Evolutionary conservation across 2,329 filamentous ascomycete species (phyloP).

Genomic region (Colletotrichum sp.): DNA sequence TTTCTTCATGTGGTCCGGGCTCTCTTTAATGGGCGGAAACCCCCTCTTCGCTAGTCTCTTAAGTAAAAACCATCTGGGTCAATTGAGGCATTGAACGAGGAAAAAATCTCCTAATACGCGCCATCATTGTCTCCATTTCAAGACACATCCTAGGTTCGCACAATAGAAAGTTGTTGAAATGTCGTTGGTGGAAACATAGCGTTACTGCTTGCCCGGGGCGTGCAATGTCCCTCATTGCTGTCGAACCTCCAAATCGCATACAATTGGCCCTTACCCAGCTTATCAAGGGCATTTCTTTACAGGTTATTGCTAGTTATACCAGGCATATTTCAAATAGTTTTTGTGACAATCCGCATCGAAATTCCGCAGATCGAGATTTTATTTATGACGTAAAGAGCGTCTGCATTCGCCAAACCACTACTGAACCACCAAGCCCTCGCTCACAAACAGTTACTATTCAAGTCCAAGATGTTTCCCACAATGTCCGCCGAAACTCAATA

Average conservation of each 20-base stretch:
- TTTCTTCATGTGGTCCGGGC: not conserved
- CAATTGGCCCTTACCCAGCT: not conserved
- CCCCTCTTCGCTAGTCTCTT: too few relatives aligned
- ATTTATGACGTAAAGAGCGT: not conserved
- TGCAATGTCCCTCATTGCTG: not conserved
- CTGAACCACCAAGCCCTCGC: not conserved
- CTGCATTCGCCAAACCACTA: not conserved
- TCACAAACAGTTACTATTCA: not conserved
- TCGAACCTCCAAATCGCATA: not conserved
- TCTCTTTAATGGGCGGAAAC: too few relatives aligned
- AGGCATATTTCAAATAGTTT: not conserved
- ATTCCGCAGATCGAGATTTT: not conserved
- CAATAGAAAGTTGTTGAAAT: not conserved
- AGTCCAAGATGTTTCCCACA: not conserved
- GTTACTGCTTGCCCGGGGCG: not conserved
- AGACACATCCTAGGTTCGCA: not conserved
- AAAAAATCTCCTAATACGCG: too few relatives aligned
- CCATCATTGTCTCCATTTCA: not conserved
- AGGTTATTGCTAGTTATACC: not conserved
- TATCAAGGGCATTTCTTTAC: not conserved
- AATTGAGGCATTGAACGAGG: too few relatives aligned
- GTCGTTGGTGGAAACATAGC: not conserved
- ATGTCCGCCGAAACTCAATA: not conserved
- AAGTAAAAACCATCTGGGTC: too few relatives aligned
- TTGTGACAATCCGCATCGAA: not conserved